These are phyloP conservation scores for Tripidium arundinaceum DNA, from an alignment of 202 grass and related monocot genomes.

Conservation along the genomic window DNA sequence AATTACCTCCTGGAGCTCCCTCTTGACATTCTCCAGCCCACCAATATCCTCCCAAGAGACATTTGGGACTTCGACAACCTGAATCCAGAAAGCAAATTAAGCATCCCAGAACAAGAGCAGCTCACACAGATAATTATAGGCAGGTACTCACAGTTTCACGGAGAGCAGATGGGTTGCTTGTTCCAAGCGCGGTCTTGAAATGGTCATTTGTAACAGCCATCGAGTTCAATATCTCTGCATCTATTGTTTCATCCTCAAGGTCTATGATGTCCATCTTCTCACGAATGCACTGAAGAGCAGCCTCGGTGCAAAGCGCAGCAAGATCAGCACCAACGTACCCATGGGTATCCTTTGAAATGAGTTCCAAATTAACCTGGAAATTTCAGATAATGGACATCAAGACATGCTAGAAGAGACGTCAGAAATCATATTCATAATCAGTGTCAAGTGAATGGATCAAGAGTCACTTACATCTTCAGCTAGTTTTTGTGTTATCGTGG, in stretches of 20 bases:
- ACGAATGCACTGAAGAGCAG: slow-evolving; percentile 90
- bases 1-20: slow-evolving; percentile 89
- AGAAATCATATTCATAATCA: too few relatives aligned
- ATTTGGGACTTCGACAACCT: slow-evolving; percentile 98
- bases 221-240: slow-evolving; percentile 93
- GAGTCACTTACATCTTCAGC: too few relatives aligned
- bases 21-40: slow-evolving; percentile 92
- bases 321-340: slow-evolving; percentile 94
- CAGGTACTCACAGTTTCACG: slow-evolving; percentile 80
- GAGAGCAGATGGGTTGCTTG: slow-evolving; percentile 93
- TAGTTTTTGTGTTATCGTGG: not conserved
- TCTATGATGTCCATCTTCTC: slow-evolving; percentile 99
- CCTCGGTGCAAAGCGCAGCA: slow-evolving; percentile 94
- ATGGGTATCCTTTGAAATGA: slow-evolving; percentile 82
- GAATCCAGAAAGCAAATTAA: slow-evolving; percentile 22
- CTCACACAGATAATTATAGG: not conserved
- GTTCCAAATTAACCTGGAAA: slow-evolving; percentile 88
- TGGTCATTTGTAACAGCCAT: slow-evolving; percentile 97
- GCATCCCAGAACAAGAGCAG: not conserved
- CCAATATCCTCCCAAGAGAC: slow-evolving; percentile 90
- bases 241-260: slow-evolving; percentile 92
- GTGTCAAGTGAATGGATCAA: too few relatives aligned
- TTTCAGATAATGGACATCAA: not conserved
- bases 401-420: not conserved
- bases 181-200: slow-evolving; percentile 92